Evolutionary conservation across 768 basidiomycete genomes (phyloP), one percentile per base, ranked within the genome.

Genomic region (Suillus plorans): DNA sequence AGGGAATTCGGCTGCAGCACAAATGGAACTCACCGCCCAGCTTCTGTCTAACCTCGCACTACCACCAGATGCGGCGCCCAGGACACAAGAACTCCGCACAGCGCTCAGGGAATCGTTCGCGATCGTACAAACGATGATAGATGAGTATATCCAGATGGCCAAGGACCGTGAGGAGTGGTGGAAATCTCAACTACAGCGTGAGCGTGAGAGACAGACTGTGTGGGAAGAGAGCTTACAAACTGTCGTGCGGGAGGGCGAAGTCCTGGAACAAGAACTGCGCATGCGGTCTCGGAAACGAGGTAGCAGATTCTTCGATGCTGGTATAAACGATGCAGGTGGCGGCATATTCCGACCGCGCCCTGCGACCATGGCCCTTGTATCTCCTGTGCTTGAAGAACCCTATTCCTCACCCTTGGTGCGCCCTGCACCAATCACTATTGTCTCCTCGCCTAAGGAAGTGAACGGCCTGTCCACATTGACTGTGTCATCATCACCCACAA

Each of bases 221-320:
- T 98, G 96, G 96, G 95, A 97, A 77, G 90, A 94, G 77, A 96
- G 92, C 74, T 76, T 98, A 71, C 87, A 89, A 62, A 86, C 87
- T 2, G 94, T 96, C 9, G 95, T 95, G 1, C 82, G 84, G 63
- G 93, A 97, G 74, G 94, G 95, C 18, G 93, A 94, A 71, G 83
- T 81, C 12, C 82, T 96, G 25, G 96, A 99, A 79, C 78, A 79
- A 64, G 94, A 97, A 76, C 80, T 99, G 63, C 82, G 86, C 66
- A 81, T 78, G 66, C 78, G 86, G 61, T 86, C 85, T 62, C 73
- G 86, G 69, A 85, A 78, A 75, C 80, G 87, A 60, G 85, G 87
- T 60, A 90, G 87, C 71, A 77, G 83, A 53, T 80, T 86, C 57
- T 84, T 87, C 59, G 84, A 83, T 41, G 73, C 64, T 0, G 75